Percentiles rank a stretch among this genome's conserved stretches.
phyloP scores from a whole-genome alignment of 345 rosid species.

The Heritiera littoralis region DNA sequence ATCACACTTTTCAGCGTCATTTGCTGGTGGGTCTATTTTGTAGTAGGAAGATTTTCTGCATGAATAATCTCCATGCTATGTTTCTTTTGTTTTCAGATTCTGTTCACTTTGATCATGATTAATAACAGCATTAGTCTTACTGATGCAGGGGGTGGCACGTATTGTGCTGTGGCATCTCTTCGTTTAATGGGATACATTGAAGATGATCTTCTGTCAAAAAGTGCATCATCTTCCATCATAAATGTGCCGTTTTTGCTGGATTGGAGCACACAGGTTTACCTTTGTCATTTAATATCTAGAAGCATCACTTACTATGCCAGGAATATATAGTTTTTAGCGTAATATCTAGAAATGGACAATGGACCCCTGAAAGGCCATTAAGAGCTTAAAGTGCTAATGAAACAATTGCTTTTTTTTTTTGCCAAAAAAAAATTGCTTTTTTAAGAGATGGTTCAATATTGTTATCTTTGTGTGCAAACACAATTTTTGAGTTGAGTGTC shows the following conservation, averaged over 20 bases:
- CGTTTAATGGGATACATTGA: constrained; percentile 77
- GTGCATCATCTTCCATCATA: constrained; percentile 42
- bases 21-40: background rate
- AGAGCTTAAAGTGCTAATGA: background rate
- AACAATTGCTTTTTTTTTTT: background rate
- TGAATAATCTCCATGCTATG: background rate
- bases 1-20: background rate
- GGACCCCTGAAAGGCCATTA: constrained; percentile 7
- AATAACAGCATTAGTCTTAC: constrained; percentile 47
- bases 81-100: background rate
- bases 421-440: background rate
- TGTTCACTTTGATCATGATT: constrained; percentile 26
- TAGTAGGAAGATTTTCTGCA: background rate
- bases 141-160: constrained; percentile 91
- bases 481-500: background rate
- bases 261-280: constrained; percentile 75
- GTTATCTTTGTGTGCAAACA: background rate
- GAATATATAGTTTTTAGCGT: constrained; percentile 11
- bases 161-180: constrained; percentile 92
- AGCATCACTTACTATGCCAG: background rate
- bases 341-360: background rate
- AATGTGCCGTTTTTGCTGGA: constrained; percentile 55
- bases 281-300: constrained; percentile 18
- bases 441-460: background rate
- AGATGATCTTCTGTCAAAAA: constrained; percentile 54